These are phyloP conservation scores for Ceratocystis colombiana DNA, from an alignment of 2,329 filamentous ascomycete species.

Conservation along the genomic window DNA sequence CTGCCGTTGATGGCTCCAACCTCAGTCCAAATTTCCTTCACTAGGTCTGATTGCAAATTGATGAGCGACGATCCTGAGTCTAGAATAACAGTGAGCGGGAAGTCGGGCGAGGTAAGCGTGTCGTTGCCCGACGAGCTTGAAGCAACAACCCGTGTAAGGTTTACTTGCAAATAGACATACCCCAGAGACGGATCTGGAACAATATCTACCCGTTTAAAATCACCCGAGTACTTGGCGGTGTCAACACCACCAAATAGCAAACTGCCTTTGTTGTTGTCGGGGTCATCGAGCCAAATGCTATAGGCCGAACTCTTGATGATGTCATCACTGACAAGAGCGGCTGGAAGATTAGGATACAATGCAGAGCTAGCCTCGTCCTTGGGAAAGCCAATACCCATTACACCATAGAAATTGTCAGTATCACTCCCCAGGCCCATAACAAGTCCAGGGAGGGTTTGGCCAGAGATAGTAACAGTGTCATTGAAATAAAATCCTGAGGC, in stretches of 20 bases:
- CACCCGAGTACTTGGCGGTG: conserved; percentile 58
- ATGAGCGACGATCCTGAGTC: conserved; percentile 67
- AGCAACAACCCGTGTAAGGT: conserved; percentile 41
- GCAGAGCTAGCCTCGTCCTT: conserved; percentile 40
- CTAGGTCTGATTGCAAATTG: conserved; percentile 56
- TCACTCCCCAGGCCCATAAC: conserved; percentile 48
- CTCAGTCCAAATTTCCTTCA: conserved; percentile 44
- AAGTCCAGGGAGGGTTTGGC: conserved; percentile 42
- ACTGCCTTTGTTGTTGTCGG: conserved; percentile 52
- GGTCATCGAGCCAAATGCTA: conserved; percentile 57
- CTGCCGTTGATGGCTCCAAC: conserved; percentile 42
- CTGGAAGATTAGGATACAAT: conserved; percentile 50
- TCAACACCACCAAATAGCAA: conserved; percentile 77
- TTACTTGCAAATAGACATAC: conserved; percentile 41
- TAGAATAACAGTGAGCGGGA: conserved; percentile 52
- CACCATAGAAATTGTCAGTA: conserved; percentile 47
- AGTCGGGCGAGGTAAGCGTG: conserved; percentile 35
- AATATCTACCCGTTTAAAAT: conserved; percentile 52
- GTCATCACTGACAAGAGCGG: conserved; percentile 52
- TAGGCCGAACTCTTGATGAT: conserved; percentile 58
- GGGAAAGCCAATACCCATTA: conserved; percentile 52
- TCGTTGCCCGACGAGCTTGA: conserved; percentile 43
- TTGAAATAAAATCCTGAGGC: conserved; percentile 49
- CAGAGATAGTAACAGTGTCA: conserved; percentile 47
- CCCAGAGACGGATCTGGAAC: conserved; percentile 35